phyloP scores from a whole-genome alignment of 2,329 filamentous ascomycete species.

The Paecilomyces formosus region DNA sequence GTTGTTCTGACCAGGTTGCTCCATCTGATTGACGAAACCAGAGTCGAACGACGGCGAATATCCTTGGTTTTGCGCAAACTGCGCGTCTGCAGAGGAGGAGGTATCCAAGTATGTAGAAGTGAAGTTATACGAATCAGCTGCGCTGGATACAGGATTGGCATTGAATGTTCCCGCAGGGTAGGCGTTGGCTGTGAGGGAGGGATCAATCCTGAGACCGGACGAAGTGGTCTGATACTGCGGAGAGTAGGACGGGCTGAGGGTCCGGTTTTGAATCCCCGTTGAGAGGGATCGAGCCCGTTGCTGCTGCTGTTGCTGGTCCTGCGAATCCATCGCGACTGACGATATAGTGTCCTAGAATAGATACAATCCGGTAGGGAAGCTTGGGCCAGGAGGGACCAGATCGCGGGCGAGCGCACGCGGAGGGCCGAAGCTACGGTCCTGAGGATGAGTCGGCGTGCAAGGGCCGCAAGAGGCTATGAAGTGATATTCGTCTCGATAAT shows the following conservation, averaged over 20 bases:
- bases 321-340: constrained; percentile 20
- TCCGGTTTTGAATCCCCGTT: constrained; percentile 29
- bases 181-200: constrained; percentile 25
- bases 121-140: constrained; percentile 29
- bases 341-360: constrained; percentile 2
- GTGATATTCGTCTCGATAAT: background rate
- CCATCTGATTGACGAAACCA: constrained; percentile 27
- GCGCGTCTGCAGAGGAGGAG: constrained; percentile 23
- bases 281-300: constrained; percentile 31
- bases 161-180: constrained; percentile 27
- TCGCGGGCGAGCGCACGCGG: background rate
- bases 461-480: background rate
- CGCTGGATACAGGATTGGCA: constrained; percentile 15
- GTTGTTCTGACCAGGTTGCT: constrained; percentile 20
- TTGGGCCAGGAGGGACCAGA: constrained; percentile 1
- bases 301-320: constrained; percentile 20
- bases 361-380: constrained; percentile 1
- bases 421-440: background rate
- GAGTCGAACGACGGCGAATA: constrained; percentile 32
- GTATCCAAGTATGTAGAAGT: constrained; percentile 26
- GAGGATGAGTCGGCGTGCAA: background rate
- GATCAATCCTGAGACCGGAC: constrained; percentile 26
- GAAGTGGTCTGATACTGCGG: constrained; percentile 25
- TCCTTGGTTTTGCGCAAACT: constrained; percentile 24
- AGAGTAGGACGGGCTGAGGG: constrained; percentile 36